Conservation (phyloP, 31 red algal genomes). For the Bonnemaisonia californica region DNA sequence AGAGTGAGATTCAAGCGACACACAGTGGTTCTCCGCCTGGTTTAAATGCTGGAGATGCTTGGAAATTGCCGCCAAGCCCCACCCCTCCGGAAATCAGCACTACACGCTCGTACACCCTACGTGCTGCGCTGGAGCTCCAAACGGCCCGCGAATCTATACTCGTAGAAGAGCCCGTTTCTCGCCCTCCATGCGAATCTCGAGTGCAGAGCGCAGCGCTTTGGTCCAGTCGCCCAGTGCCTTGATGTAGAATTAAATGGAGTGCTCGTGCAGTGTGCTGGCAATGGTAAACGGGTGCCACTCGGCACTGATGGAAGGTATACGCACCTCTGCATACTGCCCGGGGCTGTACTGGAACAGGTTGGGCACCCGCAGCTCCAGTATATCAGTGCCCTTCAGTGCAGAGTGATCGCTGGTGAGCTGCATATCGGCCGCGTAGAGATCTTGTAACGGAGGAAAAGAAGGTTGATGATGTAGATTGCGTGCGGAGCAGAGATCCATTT, state of each 20-base stretch:
- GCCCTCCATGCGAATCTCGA: slow-evolving; percentile 36
- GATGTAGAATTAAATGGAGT: slow-evolving; percentile 72
- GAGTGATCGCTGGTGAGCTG: slow-evolving; percentile 41
- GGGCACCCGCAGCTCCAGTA: slow-evolving; percentile 51
- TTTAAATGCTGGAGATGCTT: slow-evolving; percentile 69
- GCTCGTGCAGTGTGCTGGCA: slow-evolving; percentile 71
- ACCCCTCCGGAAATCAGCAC: slow-evolving; percentile 83
- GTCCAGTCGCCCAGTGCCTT: slow-evolving; percentile 79
- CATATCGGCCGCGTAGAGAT: slow-evolving; percentile 18
- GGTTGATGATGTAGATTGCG: slow-evolving; percentile 59
- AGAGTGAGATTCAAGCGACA: no score
- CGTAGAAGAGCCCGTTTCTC: slow-evolving; percentile 12
- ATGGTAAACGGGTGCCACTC: slow-evolving; percentile 93
- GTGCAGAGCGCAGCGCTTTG: slow-evolving; percentile 32
- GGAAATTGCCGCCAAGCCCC: slow-evolving; percentile 66
- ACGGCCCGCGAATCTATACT: slow-evolving; percentile 74
- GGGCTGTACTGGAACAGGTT: slow-evolving; percentile 66
- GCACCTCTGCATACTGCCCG: slow-evolving; percentile 85
- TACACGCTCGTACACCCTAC: slow-evolving; percentile 73
- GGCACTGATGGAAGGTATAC: slow-evolving; percentile 53
- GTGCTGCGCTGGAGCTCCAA: slow-evolving; percentile 80
- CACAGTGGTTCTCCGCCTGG: no score
- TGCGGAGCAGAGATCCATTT: slow-evolving; percentile 70
- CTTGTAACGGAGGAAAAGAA: slow-evolving; percentile 32
- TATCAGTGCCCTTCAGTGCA: slow-evolving; percentile 43